These are phyloP conservation scores for Penicillium macrosclerotiorum DNA, from an alignment of 495 filamentous ascomycete species.

Conservation along the genomic window DNA sequence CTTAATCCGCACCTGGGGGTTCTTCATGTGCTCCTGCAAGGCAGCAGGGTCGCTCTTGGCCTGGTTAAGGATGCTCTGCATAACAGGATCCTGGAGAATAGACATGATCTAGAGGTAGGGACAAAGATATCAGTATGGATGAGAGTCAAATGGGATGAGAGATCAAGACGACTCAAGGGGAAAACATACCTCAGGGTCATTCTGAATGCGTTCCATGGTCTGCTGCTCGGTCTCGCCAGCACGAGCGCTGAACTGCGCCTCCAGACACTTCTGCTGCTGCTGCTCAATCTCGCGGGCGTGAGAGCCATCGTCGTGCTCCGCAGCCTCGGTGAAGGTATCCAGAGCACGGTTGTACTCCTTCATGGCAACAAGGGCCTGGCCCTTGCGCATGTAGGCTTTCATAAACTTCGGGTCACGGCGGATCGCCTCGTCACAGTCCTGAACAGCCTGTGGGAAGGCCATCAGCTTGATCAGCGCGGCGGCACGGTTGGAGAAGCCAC, in stretches of 20 bases:
- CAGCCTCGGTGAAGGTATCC: slow-evolving; percentile 82
- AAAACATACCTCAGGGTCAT: slow-evolving; percentile 81
- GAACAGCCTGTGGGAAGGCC: slow-evolving; percentile 87
- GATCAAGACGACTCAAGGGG: too few relatives aligned
- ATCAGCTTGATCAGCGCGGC: slow-evolving; percentile 96
- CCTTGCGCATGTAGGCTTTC: slow-evolving; percentile 91
- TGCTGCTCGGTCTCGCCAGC: slow-evolving; percentile 97
- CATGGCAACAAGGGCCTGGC: slow-evolving; percentile 92
- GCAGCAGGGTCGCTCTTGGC: slow-evolving; percentile 91
- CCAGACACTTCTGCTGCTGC: slow-evolving; percentile 90
- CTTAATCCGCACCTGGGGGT: slow-evolving; percentile 75
- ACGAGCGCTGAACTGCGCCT: slow-evolving; percentile 80
- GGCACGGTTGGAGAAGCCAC: slow-evolving; percentile 95
- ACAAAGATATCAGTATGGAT: too few relatives aligned
- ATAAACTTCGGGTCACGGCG: slow-evolving; percentile 91
- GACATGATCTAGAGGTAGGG: slow-evolving; percentile 63
- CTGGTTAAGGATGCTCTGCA: slow-evolving; percentile 96
- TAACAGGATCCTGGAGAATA: slow-evolving; percentile 92
- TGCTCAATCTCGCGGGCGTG: slow-evolving; percentile 88
- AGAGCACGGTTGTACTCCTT: slow-evolving; percentile 93
- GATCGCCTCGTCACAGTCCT: slow-evolving; percentile 90
- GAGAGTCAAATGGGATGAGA: too few relatives aligned
- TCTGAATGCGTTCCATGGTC: slow-evolving; percentile 86
- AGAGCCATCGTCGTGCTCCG: slow-evolving; percentile 72
- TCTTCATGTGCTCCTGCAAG: slow-evolving; percentile 95